Evolutionary conservation across 805 yeast genomes (phyloP), one percentile per base, ranked within the genome.

Genomic region (Blastobotrys attinorum): DNA sequence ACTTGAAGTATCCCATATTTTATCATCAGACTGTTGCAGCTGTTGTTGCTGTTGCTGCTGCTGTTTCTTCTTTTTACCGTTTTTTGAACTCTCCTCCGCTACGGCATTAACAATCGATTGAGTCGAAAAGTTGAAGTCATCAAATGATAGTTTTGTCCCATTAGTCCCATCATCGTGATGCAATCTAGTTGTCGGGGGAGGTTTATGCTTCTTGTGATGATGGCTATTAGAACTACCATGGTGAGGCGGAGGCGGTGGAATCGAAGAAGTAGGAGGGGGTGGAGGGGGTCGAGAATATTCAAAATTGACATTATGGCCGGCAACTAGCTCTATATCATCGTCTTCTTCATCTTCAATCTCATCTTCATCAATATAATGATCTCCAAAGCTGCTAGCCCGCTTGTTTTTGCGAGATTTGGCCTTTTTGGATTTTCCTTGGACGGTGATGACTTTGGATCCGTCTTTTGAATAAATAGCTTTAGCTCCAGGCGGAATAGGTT

Each of bases 141-240:
- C 56, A 41, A 75, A 71, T 53, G 83, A 82, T 20, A 85, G 87
- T 39, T 83, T 74, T 3, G 84, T 83, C 52, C 82, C 85, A 15
- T 47, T 47, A n/a, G n/a, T n/a, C 5, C 94, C 94, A 58, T 83
- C 81, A 3, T 80, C 73, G 3, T 29, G 74, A 25, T 25, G 29
- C 11, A 25, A 11, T 11, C 29, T 7, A 7, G 11, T 11, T n/a
- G n/a, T n/a, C n/a, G n/a, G n/a, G n/a, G n/a, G n/a, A n/a, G n/a
- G n/a, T n/a, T n/a, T n/a, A n/a, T n/a, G n/a, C n/a, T n/a, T n/a
- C 71, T 32, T 71, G 68, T 11, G 80, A 76, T 52, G 78, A 69
- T 54, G 71, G 34, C 15, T 17, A 17, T 31, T 31, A 17, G 17
- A 10, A 7, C 13, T 15, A 8, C 11, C 11, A 8, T 13, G 11